Base-by-base conservation (phyloP, 2,329 filamentous ascomycete species). In the Fusarium sp. region DNA sequence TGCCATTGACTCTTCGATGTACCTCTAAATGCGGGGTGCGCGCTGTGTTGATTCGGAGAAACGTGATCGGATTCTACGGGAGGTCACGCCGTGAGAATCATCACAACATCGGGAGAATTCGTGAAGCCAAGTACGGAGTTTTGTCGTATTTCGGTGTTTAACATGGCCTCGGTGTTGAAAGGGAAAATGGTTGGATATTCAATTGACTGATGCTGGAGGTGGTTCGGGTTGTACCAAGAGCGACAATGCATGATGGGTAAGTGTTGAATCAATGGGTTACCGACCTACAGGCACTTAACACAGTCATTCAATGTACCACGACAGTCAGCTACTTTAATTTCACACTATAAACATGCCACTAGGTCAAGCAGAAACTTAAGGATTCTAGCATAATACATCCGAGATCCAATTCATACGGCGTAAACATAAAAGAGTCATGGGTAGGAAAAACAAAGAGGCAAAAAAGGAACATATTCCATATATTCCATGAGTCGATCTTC, bases 11-110 rank as follows among this genome's bases (percentile, higher is more conserved):
- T 37, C 19, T 52, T 38, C 13, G 30, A 13, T n/a, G 35, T 12
- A 18, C 28, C n/a, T 69, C 37, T 61, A 13, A 15, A 71, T 30
- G 70, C 43, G 42, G 56, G 60, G 56, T 42, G n/a, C 19, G 13
- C 47, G 35, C 49, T 61, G 23, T 38, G 44, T 50, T 66, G 35
- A 30, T 40, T 54, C 35, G 38, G 64, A 66, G 70, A 73, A 73
- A 73, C 71, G 70, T 73, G 71, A 73, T 71, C 71, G 71, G 71
- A 33, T 58, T 73, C 35, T 57, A 47, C 71, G 71, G 70, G 40
- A 71, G 35, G 35, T 33, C 50, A 40, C 47, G 61, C 70, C 71
- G 71, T 32, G 21, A 47, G 38, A 58, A 61, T 40, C 40, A 50
- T 38, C 33, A 47, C 21, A 71, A 54, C 44, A 59, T 63, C 71